Evolutionary conservation across 345 rosid species (phyloP).

Genomic region (Boechera stricta): DNA sequence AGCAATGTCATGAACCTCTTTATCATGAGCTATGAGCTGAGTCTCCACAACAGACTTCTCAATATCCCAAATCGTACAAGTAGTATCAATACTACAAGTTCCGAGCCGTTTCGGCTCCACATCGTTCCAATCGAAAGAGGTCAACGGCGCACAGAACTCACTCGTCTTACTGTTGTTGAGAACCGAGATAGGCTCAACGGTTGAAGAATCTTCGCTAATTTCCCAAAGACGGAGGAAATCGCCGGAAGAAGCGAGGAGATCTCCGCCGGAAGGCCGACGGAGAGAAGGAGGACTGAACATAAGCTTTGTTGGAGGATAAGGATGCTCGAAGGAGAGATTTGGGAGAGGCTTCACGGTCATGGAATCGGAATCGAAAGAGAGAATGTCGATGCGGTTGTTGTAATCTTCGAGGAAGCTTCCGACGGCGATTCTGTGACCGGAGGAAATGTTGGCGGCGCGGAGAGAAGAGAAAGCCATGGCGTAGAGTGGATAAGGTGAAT

Average conservation of each 20-base stretch:
- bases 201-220: constrained; percentile 47
- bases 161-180: constrained; percentile 76
- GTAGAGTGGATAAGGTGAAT: constrained; percentile 81
- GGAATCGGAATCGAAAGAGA: constrained; percentile 79
- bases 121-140: constrained; percentile 98
- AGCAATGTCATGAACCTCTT: constrained; percentile 83
- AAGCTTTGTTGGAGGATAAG: constrained; percentile 83
- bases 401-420: constrained; percentile 92
- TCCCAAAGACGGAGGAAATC: constrained; percentile 86
- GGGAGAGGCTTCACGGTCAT: constrained; percentile 64
- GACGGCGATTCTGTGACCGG: constrained; percentile 70
- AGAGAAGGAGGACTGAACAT: constrained; percentile 72
- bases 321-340: constrained; percentile 65
- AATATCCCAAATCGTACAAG: constrained; percentile 95
- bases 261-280: constrained; percentile 43
- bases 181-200: constrained; percentile 57
- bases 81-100: constrained; percentile 89
- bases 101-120: constrained; percentile 90
- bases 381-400: constrained; percentile 79
- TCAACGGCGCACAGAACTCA: constrained; percentile 81
- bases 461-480: constrained; percentile 81
- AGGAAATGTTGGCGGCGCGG: constrained; percentile 31
- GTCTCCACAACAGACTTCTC: constrained; percentile 83
- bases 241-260: constrained; percentile 80
- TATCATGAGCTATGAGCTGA: constrained; percentile 85